A percentile compares a stretch with the other conserved stretches of the same genome.
phyloP scores from a whole-genome alignment of 441 rosid species.

The Kokia cookei region DNA sequence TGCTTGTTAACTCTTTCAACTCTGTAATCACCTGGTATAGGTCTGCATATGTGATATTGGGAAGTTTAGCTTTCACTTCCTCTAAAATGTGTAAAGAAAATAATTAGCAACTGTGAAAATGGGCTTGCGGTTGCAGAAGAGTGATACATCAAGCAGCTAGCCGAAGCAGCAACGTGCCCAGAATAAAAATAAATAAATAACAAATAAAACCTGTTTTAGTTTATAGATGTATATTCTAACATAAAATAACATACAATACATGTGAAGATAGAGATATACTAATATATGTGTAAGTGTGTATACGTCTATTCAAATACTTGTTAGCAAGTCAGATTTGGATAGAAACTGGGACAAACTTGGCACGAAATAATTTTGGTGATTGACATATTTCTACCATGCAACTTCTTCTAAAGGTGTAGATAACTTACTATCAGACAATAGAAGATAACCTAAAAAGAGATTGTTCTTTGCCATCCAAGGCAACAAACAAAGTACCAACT shows the following conservation, averaged over 20 bases:
- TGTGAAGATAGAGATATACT: not conserved
- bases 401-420: not conserved
- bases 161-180: not conserved
- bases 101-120: not conserved
- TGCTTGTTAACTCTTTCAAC: not conserved
- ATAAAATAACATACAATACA: not conserved
- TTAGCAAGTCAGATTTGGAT: not conserved
- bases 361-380: not conserved
- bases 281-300: not conserved
- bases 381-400: not conserved
- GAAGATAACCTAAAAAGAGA: not conserved
- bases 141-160: no score
- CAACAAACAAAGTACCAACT: not conserved
- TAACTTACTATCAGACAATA: not conserved
- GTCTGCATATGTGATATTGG: conserved; percentile 81
- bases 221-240: not conserved
- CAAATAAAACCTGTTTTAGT: not conserved
- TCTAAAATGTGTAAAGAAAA: conserved; percentile 37
- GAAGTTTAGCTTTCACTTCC: conserved; percentile 74
- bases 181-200: not conserved
- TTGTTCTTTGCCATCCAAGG: not conserved
- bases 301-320: not conserved
- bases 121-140: no score
- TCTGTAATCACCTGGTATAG: conserved; percentile 59
- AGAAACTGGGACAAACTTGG: not conserved